Percentiles rank a stretch among this genome's conserved stretches.
Conservation (phyloP, 805 yeast genomes). For the Wickerhamiella lipophila region DNA sequence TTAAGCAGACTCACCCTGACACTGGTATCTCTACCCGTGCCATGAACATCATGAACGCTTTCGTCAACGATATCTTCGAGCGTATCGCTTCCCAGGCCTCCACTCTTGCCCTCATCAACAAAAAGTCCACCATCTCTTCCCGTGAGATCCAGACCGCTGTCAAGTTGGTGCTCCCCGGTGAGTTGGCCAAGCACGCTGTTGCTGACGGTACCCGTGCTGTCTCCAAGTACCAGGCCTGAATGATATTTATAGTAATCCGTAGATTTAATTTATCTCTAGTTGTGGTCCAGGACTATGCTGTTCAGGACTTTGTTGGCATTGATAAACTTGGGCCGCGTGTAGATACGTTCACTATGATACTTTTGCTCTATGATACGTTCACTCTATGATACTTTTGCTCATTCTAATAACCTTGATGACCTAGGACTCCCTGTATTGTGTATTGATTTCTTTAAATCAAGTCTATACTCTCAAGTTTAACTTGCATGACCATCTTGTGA, state of each 20-base stretch:
- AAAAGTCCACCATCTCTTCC: conserved; percentile 93
- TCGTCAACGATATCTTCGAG: conserved; percentile 95
- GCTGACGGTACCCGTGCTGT: conserved; percentile 98
- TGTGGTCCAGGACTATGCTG: too few relatives aligned
- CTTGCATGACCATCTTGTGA: too few relatives aligned
- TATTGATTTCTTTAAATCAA: too few relatives aligned
- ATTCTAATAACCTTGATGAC: too few relatives aligned
- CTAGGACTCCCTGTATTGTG: too few relatives aligned
- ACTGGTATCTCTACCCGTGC: conserved; percentile 99
- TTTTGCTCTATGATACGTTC: too few relatives aligned
- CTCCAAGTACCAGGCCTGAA: conserved; percentile 75
- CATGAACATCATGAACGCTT: conserved; percentile 97
- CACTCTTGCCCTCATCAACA: conserved; percentile 96
- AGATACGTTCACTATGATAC: too few relatives aligned
- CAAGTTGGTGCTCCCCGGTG: conserved; percentile 96
- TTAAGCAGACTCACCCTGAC: conserved; percentile 98
- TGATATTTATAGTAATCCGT: conserved; percentile 10
- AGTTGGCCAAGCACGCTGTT: conserved; percentile 95
- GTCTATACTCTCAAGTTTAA: too few relatives aligned
- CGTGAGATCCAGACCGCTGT: conserved; percentile 99
- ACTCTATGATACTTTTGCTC: too few relatives aligned
- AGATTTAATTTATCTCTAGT: neutral
- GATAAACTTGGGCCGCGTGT: too few relatives aligned
- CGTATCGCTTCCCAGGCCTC: conserved; percentile 97
- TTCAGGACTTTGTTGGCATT: too few relatives aligned